Evolutionary conservation across 805 yeast genomes (phyloP).

Genomic region (Metschnikowia matae): DNA sequence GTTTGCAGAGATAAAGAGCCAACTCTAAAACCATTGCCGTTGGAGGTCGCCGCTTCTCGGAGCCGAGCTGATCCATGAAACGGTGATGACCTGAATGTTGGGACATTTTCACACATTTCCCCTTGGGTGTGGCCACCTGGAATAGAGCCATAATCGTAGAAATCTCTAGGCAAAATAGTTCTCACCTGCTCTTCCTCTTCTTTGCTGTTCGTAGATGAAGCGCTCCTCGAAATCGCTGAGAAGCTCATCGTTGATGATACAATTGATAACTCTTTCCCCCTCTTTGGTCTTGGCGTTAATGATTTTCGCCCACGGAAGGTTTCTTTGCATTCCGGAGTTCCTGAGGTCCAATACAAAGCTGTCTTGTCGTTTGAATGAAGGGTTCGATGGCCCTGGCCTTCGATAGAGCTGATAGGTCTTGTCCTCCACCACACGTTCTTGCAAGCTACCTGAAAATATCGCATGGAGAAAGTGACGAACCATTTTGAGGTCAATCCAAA

Average conservation of each 20-base stretch:
- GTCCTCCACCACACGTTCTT: constrained; percentile 4
- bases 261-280: constrained; percentile 15
- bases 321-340: constrained; percentile 48
- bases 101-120: constrained; percentile 43
- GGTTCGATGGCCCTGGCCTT: background rate
- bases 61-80: constrained; percentile 80
- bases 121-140: background rate
- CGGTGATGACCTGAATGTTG: constrained; percentile 94
- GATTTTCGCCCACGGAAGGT: constrained; percentile 42
- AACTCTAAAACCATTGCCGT: constrained; percentile 98
- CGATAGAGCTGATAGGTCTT: constrained; percentile 6
- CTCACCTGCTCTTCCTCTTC: constrained; percentile 43
- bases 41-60: constrained; percentile 74
- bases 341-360: constrained; percentile 33
- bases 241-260: constrained; percentile 31
- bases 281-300: constrained; percentile 10
- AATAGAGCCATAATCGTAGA: background rate
- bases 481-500: constrained; percentile 44
- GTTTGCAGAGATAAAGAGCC: constrained; percentile 34
- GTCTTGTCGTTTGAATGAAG: background rate
- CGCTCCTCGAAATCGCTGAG: constrained; percentile 28
- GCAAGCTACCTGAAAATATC: constrained; percentile 4
- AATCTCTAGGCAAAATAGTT: constrained; percentile 25
- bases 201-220: constrained; percentile 28
- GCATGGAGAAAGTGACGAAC: constrained; percentile 30